Percentiles rank a stretch among this genome's conserved stretches.
Evolutionary conservation across 2,329 filamentous ascomycete genomes (phyloP).

Genomic region (Alternaria novae-zelandiae): DNA sequence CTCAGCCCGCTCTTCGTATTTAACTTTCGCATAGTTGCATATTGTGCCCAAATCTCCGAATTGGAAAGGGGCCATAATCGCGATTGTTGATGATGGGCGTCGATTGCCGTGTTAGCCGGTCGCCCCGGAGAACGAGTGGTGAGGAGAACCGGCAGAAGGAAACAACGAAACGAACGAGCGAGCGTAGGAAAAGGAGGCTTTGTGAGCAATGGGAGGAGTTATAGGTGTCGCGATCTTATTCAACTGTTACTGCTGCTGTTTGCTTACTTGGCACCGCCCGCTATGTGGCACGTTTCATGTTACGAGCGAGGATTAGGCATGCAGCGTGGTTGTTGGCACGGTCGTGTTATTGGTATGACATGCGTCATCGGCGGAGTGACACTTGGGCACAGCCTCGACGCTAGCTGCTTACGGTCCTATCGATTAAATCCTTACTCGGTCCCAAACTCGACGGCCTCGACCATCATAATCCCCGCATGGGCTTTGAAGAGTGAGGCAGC

Average conservation of each 20-base stretch:
- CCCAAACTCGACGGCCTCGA: background rate
- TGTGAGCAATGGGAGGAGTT: background rate
- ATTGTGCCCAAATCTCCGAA: conserved; percentile 14
- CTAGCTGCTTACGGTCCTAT: conserved; percentile 11
- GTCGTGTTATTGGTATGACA: conserved; percentile 8
- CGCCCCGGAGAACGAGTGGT: conserved; percentile 5
- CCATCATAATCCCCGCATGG: background rate
- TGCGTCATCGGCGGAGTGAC: conserved; percentile 13
- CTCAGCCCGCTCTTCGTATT: conserved; percentile 17
- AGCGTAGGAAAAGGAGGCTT: background rate
- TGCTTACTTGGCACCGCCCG: background rate
- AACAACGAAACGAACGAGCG: background rate
- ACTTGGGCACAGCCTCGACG: conserved; percentile 6
- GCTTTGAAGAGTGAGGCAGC: background rate
- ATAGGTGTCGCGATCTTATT: background rate
- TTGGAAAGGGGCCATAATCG: conserved; percentile 14
- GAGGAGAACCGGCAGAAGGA: conserved; percentile 1
- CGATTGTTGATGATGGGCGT: background rate
- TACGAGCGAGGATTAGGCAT: conserved; percentile 12
- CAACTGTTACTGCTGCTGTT: background rate
- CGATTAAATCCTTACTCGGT: conserved; percentile 5
- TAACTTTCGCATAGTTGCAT: conserved; percentile 15
- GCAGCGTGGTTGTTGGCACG: conserved; percentile 3
- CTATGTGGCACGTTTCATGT: conserved; percentile 12
- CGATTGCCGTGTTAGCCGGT: conserved; percentile 2